phyloP scores from a whole-genome alignment of 306 rosid genomes.

The Malus asiatica region DNA sequence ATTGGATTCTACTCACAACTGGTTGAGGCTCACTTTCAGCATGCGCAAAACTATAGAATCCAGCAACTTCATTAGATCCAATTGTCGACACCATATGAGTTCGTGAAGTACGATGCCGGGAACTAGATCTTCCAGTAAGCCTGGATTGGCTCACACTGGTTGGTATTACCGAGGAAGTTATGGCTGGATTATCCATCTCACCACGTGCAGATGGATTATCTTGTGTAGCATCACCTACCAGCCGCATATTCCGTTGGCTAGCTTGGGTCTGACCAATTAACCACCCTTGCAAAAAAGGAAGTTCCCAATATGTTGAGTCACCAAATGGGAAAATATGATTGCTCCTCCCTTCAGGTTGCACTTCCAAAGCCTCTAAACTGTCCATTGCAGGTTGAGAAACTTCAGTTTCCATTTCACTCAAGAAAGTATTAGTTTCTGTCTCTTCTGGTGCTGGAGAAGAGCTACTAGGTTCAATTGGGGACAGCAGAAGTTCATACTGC shows the following conservation, averaged over 20 bases:
- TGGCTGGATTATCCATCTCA: constrained; percentile 34
- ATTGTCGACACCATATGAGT: constrained; percentile 35
- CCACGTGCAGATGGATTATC: constrained; percentile 30
- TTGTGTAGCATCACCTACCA: constrained; percentile 29
- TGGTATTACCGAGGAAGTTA: constrained; percentile 45
- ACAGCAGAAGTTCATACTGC: constrained; percentile 54
- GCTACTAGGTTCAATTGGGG: constrained; percentile 61
- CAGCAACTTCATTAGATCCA: constrained; percentile 50
- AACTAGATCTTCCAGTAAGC: constrained; percentile 54
- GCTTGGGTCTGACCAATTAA: constrained; percentile 89
- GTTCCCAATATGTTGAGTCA: constrained; percentile 68
- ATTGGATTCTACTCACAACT: constrained; percentile 55
- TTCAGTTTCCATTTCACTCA: constrained; percentile 37
- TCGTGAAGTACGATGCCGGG: constrained; percentile 48
- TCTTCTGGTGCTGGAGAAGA: constrained; percentile 36
- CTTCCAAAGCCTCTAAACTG: constrained; percentile 32
- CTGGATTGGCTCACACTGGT: constrained; percentile 51
- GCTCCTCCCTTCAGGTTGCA: constrained; percentile 36
- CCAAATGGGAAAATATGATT: constrained; percentile 47
- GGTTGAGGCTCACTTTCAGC: constrained; percentile 68
- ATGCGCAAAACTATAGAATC: constrained; percentile 26
- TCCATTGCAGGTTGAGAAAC: constrained; percentile 32
- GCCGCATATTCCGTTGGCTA: constrained; percentile 37
- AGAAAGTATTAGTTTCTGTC: constrained; percentile 23
- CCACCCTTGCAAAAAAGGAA: constrained; percentile 94